Evolutionary conservation across 257 asterid genomes (phyloP), one percentile per base, ranked within the genome.

Genomic region (Penstemon eatonii): DNA sequence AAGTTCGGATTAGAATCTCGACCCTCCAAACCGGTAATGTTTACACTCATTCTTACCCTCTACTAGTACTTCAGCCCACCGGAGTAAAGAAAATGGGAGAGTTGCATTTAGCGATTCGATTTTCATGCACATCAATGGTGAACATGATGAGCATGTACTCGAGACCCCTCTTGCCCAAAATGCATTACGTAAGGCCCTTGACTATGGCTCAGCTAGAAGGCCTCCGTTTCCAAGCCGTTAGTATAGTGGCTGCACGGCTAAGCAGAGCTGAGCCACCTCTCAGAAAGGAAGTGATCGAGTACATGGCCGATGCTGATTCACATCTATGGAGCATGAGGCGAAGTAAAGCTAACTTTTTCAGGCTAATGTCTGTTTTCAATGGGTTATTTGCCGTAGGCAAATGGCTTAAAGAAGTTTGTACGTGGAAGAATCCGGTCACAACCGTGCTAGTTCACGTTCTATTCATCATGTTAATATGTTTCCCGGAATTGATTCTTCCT

Each of bases 311-410:
- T 62, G 84, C 93, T 0, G 84, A 90, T 65, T 81, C 96, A 5
- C 98, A 92, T 66, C 87, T 92, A 25, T 92, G 97, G 96, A 92
- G 97, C 89, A 88, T 92, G 97, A 82, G 98, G 78, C 85, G 93
- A 5, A 92, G 98, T 83, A 92, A 90, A 75, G 96, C 97, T 0
- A 92, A 86, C 71, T 90, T 90, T 78, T 85, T 79, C 88, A 74
- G 98, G 67, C 71, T 92, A 51, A 77, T 85, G 78, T 80, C 88
- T 0, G 89, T 88, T 69, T 85, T 88, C 56, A 71, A 60, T 49
- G 93, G 97, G 9, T 19, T 85, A 9, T 62, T 81, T 36, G 75
- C 93, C 1, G 82, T 75, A 2, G 79, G 85, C 71, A 89, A 80
- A 76, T 92, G 98, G 98, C 84, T 85, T 11, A 76, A 73, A n/a